Evolutionary conservation across 495 filamentous ascomycete genomes (phyloP), one percentile per base, ranked within the genome.

Genomic region (Penicillium egyptiacum): DNA sequence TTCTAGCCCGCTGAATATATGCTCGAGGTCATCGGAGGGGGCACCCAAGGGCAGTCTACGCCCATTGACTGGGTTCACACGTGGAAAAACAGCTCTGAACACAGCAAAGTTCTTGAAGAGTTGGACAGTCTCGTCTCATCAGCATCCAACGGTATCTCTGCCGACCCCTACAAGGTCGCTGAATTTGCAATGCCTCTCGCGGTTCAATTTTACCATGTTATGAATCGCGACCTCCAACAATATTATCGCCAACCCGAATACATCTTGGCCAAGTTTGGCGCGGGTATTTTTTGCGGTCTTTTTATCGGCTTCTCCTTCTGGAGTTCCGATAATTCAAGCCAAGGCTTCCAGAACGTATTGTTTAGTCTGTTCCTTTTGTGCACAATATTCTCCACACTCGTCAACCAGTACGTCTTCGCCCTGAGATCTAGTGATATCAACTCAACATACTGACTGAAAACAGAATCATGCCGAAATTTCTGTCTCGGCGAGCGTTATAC

Each of bases 1-100:
- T 23, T 3, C 35, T 30, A 75, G 72, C 91, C 91, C 23, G 92
- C 92, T 14, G 92, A 97, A 70, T 95, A 89, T 84, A 95, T 96
- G 86, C 77, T 97, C 11, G 90, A 95, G 59, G 86, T 90, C 52
- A 93, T 91, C n/a, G 71, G 73, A 48, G 70, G 69, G 9, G 72
- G 69, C 50, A 68, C 72, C 20, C 67, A 70, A 20, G 91, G 89
- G 47, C 89, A 89, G 43, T 33, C 30, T 33, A 86, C 91, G 0
- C 86, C 87, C 1, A 81, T 86, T 55, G 89, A 96, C 69, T 96
- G 92, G 92, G 79, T 82, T 58, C 56, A 83, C 39, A 70, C 83
- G 4, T 96, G 92, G 92, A 85, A 85, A 23, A 76, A 86, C 28
- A 89, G 85, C 61, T 70, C 80, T 48, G 85, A 97, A 72, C 82